These are phyloP conservation scores for Macrolepiota fuliginosa DNA, from an alignment of 768 basidiomycete species.

Conservation along the genomic window DNA sequence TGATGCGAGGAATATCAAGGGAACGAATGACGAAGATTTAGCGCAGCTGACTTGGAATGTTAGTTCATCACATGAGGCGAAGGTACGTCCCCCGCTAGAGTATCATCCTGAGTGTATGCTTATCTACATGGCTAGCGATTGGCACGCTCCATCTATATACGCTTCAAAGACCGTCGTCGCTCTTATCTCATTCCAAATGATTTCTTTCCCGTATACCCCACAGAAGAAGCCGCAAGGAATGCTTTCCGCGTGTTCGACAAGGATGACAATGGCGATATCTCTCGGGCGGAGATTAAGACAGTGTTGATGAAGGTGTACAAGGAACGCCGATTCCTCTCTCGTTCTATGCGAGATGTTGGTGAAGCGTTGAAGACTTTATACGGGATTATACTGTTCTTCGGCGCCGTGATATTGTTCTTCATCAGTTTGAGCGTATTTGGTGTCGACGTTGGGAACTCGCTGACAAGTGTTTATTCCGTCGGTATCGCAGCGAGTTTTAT, in stretches of 20 bases:
- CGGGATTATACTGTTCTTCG: constrained; percentile 59
- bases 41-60: constrained; percentile 51
- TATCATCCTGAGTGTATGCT: background rate
- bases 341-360: constrained; percentile 75
- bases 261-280: constrained; percentile 76
- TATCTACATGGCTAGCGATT: constrained; percentile 44
- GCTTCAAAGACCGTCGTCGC: constrained; percentile 55
- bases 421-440: constrained; percentile 73
- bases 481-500: constrained; percentile 76
- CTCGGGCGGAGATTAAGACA: constrained; percentile 72
- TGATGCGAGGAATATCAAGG: constrained; percentile 70
- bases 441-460: constrained; percentile 57
- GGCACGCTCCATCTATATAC: constrained; percentile 62
- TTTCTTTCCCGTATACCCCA: constrained; percentile 66
- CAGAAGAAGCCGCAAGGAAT: constrained; percentile 50
- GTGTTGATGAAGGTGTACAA: constrained; percentile 70
- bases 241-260: constrained; percentile 78
- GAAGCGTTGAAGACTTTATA: constrained; percentile 66
- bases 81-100: constrained; percentile 34
- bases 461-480: constrained; percentile 73
- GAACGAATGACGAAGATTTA: constrained; percentile 37
- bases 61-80: constrained; percentile 61
- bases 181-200: constrained; percentile 65
- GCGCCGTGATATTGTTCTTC: constrained; percentile 65
- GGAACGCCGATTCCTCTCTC: constrained; percentile 72